A percentile compares a stretch with the other conserved stretches of the same genome.
Evolutionary conservation across 768 basidiomycete species (phyloP).

Genomic region (Erythrobasidium yunnanense): DNA sequence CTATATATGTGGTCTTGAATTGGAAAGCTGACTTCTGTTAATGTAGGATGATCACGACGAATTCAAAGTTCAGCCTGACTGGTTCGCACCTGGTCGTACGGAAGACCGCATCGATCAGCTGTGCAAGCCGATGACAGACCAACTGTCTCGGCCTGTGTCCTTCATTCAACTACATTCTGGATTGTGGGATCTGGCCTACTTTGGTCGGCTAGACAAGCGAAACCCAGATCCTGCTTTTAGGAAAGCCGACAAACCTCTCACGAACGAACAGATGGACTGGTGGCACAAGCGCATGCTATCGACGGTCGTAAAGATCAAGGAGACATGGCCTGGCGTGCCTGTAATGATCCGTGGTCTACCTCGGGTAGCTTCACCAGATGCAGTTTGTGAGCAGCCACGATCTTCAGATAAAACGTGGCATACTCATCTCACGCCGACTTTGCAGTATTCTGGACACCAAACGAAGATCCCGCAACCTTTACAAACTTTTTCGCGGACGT

Average conservation of each 20-base stretch:
- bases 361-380: conserved; percentile 5
- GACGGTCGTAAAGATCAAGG: conserved; percentile 27
- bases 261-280: conserved; percentile 33
- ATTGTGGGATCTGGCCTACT: conserved; percentile 38
- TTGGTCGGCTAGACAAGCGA: conserved; percentile 35
- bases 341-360: conserved; percentile 33
- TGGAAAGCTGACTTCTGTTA: neutral
- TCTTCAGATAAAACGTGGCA: no score
- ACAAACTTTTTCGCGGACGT: conserved; percentile 37
- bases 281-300: conserved; percentile 31
- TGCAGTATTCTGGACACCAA: neutral
- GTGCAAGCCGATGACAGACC: conserved; percentile 32
- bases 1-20: neutral
- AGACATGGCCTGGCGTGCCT: conserved; percentile 32
- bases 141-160: conserved; percentile 30
- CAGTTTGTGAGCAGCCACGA: neutral
- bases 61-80: conserved; percentile 34
- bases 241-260: conserved; percentile 33
- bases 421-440: neutral
- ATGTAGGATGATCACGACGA: conserved; percentile 37
- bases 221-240: conserved; percentile 2
- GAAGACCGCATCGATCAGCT: conserved; percentile 36
- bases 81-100: conserved; percentile 34
- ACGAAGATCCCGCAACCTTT: conserved; percentile 2
- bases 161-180: conserved; percentile 36